Base-by-base conservation (phyloP, 2,329 filamentous ascomycete species). In the Sporothrix humicola region DNA sequence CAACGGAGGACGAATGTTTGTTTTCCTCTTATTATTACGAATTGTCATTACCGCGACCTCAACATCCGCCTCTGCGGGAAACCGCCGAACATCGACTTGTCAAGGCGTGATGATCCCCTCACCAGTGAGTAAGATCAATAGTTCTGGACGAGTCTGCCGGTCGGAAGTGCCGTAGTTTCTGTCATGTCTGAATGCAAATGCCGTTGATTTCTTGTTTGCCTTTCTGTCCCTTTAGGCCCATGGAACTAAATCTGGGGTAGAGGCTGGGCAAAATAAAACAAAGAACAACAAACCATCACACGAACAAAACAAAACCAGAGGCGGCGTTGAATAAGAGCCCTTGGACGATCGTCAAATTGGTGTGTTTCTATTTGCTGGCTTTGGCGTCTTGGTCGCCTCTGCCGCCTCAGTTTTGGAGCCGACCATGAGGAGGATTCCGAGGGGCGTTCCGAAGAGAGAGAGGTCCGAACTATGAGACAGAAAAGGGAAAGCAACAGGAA, bases 251-350 rank as follows among this genome's bases (percentile, higher is more conserved):
- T 42, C 17, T 42, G 58, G 58, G 58, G 61, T 48, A 26, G 58
- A 46, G 31, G 7, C 42, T 6, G 2, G 10, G 42, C 1, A n/a
- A 48, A 66, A 3, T 10, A 48, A 66, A 48, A 66, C 61, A 66
- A 66, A 48, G 61, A 66, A 65, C 48, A 44, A 44, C 31, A 4
- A 17, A 10, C 58, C 17, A 20, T 37, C 58, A 31, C 17, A 26
- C 13, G 17, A 26, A 15, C 23, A 37, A 65, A 12, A 37, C 26
- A 44, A 9, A 9, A 23, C 59, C 9, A 31, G 59, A 46, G 37
- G 37, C 17, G 42, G 26, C 20, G 42, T 48, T 48, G 61, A 66
- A 66, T 66, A 66, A 46, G 61, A 48, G 61, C 61, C 61, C 61
- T 66, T 26, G 59, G 42, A 4, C 42, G 61, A 66, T 66, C 61